phyloP scores from a whole-genome alignment of 2,329 filamentous ascomycete genomes.

The Botryotinia globosa region DNA sequence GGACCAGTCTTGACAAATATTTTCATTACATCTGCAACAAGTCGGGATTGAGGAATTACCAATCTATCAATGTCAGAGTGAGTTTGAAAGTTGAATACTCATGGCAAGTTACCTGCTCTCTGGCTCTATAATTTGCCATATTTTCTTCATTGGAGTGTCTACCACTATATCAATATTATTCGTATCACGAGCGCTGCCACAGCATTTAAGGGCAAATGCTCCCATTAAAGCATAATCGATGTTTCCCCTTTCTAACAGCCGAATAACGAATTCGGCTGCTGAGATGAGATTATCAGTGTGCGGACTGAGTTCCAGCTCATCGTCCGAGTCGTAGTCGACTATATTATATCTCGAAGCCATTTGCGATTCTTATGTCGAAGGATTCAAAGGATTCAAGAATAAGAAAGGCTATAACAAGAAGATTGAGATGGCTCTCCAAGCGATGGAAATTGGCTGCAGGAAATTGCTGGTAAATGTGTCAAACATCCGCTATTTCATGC shows the following conservation, averaged over 20 bases:
- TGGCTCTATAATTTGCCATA: constrained; percentile 17
- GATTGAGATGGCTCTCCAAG: background rate
- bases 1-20: constrained; percentile 14
- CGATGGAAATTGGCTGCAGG: background rate
- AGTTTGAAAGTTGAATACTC: background rate
- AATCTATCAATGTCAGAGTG: constrained; percentile 4
- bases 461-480: constrained; percentile 2
- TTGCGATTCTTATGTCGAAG: background rate
- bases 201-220: constrained; percentile 13
- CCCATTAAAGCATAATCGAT: constrained; percentile 17
- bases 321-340: constrained; percentile 12
- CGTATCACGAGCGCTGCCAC: constrained; percentile 9
- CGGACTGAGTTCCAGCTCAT: constrained; percentile 2
- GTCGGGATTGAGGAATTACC: constrained; percentile 10
- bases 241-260: background rate
- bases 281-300: constrained; percentile 7
- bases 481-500: background rate
- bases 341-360: constrained; percentile 16
- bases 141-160: constrained; percentile 7
- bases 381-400: background rate
- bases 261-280: constrained; percentile 8
- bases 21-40: constrained; percentile 8
- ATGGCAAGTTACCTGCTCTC: background rate
- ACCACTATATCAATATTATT: constrained; percentile 13
- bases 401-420: background rate